Conservation (phyloP, 345 rosid species). For the Eucalyptus tenuipes region DNA sequence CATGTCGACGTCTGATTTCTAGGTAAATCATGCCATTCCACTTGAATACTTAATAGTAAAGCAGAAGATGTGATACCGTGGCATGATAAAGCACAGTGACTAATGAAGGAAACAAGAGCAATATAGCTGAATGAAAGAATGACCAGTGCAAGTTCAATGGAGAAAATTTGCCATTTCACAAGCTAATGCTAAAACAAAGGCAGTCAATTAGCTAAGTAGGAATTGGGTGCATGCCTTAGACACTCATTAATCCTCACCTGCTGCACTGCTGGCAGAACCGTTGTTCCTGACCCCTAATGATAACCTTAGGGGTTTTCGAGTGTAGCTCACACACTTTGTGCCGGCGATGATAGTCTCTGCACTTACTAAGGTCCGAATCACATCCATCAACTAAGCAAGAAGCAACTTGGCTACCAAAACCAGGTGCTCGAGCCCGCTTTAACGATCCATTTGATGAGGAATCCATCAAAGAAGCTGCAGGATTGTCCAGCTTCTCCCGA, state of each 20-base stretch:
- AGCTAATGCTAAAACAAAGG: neutral
- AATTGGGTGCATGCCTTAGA: neutral
- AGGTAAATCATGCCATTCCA: neutral
- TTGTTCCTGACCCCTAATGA: constrained; percentile 44
- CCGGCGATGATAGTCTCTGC: constrained; percentile 65
- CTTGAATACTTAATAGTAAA: neutral
- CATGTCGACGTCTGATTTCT: neutral
- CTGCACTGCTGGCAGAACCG: constrained; percentile 89
- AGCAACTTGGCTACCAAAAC: constrained; percentile 24
- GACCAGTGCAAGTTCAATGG: neutral
- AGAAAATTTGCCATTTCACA: neutral
- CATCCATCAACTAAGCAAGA: constrained; percentile 79
- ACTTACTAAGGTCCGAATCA: constrained; percentile 47
- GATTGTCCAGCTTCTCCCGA: neutral
- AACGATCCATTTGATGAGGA: constrained; percentile 31
- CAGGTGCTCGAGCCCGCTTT: constrained; percentile 34
- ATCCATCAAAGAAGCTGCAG: constrained; percentile 27
- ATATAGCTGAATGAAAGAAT: neutral
- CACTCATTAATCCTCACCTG: constrained; percentile 21
- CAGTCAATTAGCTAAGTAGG: neutral
- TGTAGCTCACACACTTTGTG: constrained; percentile 74
- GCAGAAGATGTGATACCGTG: neutral
- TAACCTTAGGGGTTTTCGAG: constrained; percentile 51
- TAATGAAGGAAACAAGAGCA: neutral
- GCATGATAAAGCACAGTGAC: neutral